These are phyloP conservation scores for Limnomonas spitsbergensis DNA, from an alignment of 139 green algal genomes.

Conservation along the genomic window DNA sequence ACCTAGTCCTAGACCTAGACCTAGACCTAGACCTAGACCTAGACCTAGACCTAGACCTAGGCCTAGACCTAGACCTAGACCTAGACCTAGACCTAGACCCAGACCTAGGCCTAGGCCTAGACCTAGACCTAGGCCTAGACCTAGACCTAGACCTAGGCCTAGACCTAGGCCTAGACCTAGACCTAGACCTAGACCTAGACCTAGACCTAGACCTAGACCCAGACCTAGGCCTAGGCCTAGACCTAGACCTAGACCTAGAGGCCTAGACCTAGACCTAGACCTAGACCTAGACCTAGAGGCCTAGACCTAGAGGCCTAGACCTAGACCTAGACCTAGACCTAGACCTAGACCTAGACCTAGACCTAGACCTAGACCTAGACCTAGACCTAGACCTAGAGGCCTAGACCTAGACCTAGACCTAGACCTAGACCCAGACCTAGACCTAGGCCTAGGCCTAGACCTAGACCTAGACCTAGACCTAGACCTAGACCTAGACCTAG, in stretches of 20 bases:
- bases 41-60: constrained; percentile 14
- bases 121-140: constrained; percentile 10
- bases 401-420: too few relatives aligned
- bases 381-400: too few relatives aligned
- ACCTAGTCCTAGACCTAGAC: constrained; percentile 15
- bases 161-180: constrained; percentile 15
- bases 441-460: too few relatives aligned
- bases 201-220: constrained; percentile 6
- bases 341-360: too few relatives aligned
- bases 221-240: constrained; percentile 10
- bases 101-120: constrained; percentile 16
- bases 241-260: constrained; percentile 2
- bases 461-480: too few relatives aligned
- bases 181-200: not conserved
- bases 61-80: constrained; percentile 14
- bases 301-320: too few relatives aligned
- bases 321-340: too few relatives aligned
- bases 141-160: constrained; percentile 13
- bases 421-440: too few relatives aligned
- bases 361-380: too few relatives aligned
- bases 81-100: constrained; percentile 13
- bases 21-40: constrained; percentile 15
- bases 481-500: too few relatives aligned
- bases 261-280: not conserved
- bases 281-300: not conserved